Evolutionary conservation across 148 eudicot genomes (phyloP), one percentile per base, ranked within the genome.

Genomic region (Nepenthes mirabilis): DNA sequence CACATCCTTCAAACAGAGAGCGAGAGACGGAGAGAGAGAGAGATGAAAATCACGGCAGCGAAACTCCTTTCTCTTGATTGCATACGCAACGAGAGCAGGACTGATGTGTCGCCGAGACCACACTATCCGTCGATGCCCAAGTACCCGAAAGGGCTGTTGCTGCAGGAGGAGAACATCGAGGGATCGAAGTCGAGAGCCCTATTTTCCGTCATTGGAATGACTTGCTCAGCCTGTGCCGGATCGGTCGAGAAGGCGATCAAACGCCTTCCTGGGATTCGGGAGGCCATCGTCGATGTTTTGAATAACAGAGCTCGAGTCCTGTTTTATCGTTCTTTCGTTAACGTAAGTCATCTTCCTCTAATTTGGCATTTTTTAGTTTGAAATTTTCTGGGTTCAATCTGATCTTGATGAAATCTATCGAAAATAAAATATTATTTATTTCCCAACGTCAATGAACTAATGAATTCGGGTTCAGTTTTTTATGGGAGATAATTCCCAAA

Each of bases 161-260:
- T 67, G 9, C 74, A 72, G 5, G 72, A 76, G 37, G 68, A 63
- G 65, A 55, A 33, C 36, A 37, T 70, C 45, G 68, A 66, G 53
- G 84, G 70, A 37, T 50, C 78, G 34, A 84, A 82, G 72, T 56
- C 75, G 4, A 82, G 65, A 57, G 87, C 80, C 47, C 53, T 84
- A 69, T 80, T 84, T 64, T 68, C 82, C 0, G 95, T 90, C 8
- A 60, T 37, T 6, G 97, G 97, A 23, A 90, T 90, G 95, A 79
- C 83, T 36, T 90, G 97, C 67, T 79, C 95, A 47, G 95, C 95
- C 37, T 90, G 95, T 48, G 91, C 95, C 14, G 95, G 76, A 11
- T 82, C 95, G 0, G 84, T 90, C 9, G 91, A 87, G 76, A 90
- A 81, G 79, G 89, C 91, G 14, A 70, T 90, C 37, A 84, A 87